Evolutionary conservation across 2,329 filamentous ascomycete genomes (phyloP).

Genomic region (Diaporthe longicolla): DNA sequence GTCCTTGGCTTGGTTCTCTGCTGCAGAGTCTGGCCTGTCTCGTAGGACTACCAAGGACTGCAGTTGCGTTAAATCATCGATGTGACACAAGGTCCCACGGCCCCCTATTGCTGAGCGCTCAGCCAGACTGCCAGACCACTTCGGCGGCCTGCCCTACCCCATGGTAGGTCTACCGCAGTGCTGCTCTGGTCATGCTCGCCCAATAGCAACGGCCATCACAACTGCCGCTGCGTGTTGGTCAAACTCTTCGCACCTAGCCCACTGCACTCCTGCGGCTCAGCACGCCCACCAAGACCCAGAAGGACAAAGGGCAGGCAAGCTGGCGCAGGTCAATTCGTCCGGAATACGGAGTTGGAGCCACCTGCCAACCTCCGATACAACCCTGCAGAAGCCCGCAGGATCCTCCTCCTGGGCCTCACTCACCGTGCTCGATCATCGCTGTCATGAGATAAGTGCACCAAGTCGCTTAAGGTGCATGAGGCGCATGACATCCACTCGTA

Average conservation of each 20-base stretch:
- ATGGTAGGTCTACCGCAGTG: conserved; percentile 11
- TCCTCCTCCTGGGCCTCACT: conserved; percentile 16
- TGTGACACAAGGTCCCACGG: conserved; percentile 2
- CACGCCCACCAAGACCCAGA: conserved; percentile 18
- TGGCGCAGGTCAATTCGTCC: conserved; percentile 5
- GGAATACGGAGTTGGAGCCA: conserved; percentile 15
- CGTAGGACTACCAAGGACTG: too few relatives aligned
- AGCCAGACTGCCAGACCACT: conserved; percentile 34
- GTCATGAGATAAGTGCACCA: conserved; percentile 16
- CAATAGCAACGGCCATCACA: conserved; percentile 16
- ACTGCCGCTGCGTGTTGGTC: conserved; percentile 32
- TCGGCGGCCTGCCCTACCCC: conserved; percentile 9
- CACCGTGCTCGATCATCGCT: conserved; percentile 2
- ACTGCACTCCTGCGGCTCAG: conserved; percentile 39
- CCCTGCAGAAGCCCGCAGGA: not conserved
- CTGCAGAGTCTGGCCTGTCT: not conserved
- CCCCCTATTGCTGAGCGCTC: conserved; percentile 9
- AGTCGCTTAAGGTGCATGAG: conserved; percentile 6
- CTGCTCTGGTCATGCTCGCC: conserved; percentile 3
- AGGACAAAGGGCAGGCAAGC: not conserved
- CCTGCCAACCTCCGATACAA: conserved; percentile 32
- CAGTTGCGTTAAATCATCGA: too few relatives aligned
- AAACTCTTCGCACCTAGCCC: conserved; percentile 25
- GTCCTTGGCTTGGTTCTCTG: conserved; percentile 2
- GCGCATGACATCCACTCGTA: conserved; percentile 14